Conservation (phyloP, 345 rosid species). For the Brassica juncea region DNA sequence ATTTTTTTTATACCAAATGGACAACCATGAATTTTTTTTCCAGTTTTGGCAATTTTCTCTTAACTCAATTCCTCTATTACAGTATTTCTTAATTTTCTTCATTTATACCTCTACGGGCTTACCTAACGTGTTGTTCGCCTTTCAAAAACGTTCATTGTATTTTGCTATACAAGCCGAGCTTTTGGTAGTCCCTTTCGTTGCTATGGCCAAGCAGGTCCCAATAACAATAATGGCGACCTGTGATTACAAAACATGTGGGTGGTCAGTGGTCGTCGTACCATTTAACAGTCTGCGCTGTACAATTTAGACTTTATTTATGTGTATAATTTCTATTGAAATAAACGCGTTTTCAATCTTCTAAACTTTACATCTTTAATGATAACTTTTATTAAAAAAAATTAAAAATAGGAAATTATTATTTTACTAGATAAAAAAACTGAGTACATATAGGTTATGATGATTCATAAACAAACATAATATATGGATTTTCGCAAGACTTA, state of each 20-base stretch:
- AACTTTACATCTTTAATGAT: neutral
- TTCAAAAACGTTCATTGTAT: conserved; percentile 4
- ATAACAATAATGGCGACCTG: neutral
- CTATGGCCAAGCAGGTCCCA: conserved; percentile 7
- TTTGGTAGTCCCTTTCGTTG: conserved; percentile 12
- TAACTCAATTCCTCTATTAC: too few relatives aligned
- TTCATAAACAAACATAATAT: neutral
- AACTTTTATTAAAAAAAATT: neutral
- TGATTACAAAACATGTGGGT: neutral
- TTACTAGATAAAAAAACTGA: neutral
- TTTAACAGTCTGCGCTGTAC: conserved; percentile 12
- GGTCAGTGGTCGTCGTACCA: conserved; percentile 3
- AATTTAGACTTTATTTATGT: conserved; percentile 5
- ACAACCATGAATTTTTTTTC: too few relatives aligned
- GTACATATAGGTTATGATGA: too few relatives aligned
- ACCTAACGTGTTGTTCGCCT: neutral
- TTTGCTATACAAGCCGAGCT: conserved; percentile 7
- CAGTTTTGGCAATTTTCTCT: too few relatives aligned
- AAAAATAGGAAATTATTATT: too few relatives aligned
- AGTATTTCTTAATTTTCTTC: neutral
- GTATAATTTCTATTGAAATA: neutral
- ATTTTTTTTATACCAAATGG: too few relatives aligned
- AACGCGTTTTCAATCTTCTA: neutral
- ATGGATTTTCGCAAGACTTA: neutral
- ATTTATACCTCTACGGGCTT: neutral